These are phyloP conservation scores for Decorospora gaudefroyi DNA, from an alignment of 2,329 filamentous ascomycete species.

Conservation along the genomic window DNA sequence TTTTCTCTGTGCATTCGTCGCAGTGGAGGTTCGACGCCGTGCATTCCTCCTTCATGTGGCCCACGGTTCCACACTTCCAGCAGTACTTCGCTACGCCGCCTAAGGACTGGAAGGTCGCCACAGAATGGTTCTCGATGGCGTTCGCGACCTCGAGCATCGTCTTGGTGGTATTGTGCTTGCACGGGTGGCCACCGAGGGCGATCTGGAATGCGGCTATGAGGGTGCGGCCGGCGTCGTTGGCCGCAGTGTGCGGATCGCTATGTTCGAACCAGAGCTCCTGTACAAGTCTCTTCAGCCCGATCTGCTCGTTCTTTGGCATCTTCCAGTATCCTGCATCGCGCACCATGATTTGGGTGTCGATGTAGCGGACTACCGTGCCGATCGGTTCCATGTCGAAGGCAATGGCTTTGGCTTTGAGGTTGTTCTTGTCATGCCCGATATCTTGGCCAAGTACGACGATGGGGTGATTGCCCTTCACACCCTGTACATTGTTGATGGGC, in stretches of 20 bases:
- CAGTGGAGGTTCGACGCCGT: conserved; percentile 7
- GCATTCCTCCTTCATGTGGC: conserved; percentile 14
- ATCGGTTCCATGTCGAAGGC: conserved; percentile 17
- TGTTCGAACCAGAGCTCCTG: conserved; percentile 17
- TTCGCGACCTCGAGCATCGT: conserved; percentile 9
- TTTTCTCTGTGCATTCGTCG: conserved; percentile 8
- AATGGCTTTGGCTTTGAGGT: conserved; percentile 20
- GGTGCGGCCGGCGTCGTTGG: conserved; percentile 30
- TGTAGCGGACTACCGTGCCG: conserved; percentile 19
- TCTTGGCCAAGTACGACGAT: conserved; percentile 34
- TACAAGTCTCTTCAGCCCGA: conserved; percentile 18
- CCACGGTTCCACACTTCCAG: conserved; percentile 10
- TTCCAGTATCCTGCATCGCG: conserved; percentile 6
- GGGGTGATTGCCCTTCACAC: conserved; percentile 19
- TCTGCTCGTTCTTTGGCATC: conserved; percentile 7
- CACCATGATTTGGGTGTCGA: conserved; percentile 34
- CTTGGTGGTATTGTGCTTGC: neutral
- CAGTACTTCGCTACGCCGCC: conserved; percentile 17
- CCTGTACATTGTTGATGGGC: conserved; percentile 9
- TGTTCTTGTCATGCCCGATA: conserved; percentile 23
- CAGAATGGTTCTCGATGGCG: conserved; percentile 12
- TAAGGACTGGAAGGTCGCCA: conserved; percentile 8
- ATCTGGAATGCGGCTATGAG: conserved; percentile 31
- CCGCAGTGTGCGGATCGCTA: conserved; percentile 28
- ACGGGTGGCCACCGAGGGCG: conserved; percentile 2